phyloP scores from a whole-genome alignment of 352 stramenopile species.

The Labyrinthula sp. region DNA sequence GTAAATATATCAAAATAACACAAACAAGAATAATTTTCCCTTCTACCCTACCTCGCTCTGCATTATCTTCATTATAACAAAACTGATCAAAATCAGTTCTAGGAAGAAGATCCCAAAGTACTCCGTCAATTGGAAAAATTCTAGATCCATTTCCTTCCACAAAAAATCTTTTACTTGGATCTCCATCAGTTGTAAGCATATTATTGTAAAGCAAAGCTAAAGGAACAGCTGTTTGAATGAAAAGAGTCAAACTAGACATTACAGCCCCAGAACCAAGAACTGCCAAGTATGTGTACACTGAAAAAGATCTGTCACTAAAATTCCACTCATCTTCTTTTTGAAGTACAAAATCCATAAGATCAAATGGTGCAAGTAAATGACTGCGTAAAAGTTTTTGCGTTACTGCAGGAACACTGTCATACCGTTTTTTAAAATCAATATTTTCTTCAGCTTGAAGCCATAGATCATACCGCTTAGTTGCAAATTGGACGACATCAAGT shows the following conservation, averaged over 20 bases:
- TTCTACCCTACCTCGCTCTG: neutral
- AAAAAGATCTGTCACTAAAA: conserved; percentile 30
- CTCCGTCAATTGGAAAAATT: too few species aligned
- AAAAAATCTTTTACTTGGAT: conserved; percentile 1
- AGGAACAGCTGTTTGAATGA: conserved; percentile 31
- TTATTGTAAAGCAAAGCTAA: conserved; percentile 15
- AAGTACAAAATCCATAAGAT: conserved; percentile 28
- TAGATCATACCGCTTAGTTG: conserved; percentile 30
- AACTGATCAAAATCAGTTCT: conserved; percentile 3
- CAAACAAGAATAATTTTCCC: conserved; percentile 34
- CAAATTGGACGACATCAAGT: conserved; percentile 28
- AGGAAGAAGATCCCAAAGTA: neutral
- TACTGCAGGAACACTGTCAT: conserved; percentile 27
- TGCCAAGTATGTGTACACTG: conserved; percentile 31
- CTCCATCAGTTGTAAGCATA: conserved; percentile 6
- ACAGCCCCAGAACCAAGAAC: conserved; percentile 27
- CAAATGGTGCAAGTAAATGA: conserved; percentile 30
- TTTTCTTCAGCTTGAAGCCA: conserved; percentile 35
- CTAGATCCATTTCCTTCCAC: too few species aligned
- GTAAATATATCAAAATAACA: conserved; percentile 35
- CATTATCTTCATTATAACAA: too few species aligned
- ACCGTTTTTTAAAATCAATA: conserved; percentile 30
- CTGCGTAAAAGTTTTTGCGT: conserved; percentile 30
- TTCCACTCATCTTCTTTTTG: conserved; percentile 30
- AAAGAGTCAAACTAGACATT: conserved; percentile 23